Evolutionary conservation across 2,329 filamentous ascomycete genomes (phyloP).

Genomic region (Talaromyces sp.): DNA sequence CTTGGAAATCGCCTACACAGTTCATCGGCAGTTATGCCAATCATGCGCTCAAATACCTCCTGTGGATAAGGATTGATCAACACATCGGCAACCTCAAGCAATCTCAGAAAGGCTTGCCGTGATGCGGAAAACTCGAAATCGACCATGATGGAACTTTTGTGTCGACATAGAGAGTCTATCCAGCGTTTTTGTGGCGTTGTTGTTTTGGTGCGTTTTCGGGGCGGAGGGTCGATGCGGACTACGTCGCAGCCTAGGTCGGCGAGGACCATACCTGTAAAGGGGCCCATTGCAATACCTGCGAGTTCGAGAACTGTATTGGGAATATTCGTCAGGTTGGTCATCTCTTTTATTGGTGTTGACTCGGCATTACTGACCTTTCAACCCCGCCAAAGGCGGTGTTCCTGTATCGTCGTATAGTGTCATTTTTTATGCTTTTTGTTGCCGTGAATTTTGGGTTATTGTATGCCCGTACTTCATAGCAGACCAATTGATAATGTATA

Average conservation of each 20-base stretch:
- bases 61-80: conserved; percentile 13
- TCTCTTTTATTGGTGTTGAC: neutral
- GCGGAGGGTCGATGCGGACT: conserved; percentile 11
- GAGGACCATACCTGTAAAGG: conserved; percentile 16
- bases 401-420: neutral
- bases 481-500: neutral
- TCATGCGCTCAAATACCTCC: conserved; percentile 4
- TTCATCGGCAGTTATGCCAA: conserved; percentile 15
- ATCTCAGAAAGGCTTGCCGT: conserved; percentile 11
- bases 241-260: conserved; percentile 17
- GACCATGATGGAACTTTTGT: conserved; percentile 14
- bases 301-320: conserved; percentile 11
- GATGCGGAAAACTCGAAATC: conserved; percentile 9
- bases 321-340: neutral
- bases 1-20: conserved; percentile 6
- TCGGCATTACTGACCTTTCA: conserved; percentile 8
- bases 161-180: conserved; percentile 14
- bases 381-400: conserved; percentile 14
- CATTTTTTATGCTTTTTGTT: neutral
- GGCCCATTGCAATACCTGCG: conserved; percentile 10
- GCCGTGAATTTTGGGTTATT: neutral
- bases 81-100: conserved; percentile 10
- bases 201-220: neutral
- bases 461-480: neutral
- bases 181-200: neutral